phyloP scores from a whole-genome alignment of 148 eudicot genomes.

The Chenopodium quinoa region DNA sequence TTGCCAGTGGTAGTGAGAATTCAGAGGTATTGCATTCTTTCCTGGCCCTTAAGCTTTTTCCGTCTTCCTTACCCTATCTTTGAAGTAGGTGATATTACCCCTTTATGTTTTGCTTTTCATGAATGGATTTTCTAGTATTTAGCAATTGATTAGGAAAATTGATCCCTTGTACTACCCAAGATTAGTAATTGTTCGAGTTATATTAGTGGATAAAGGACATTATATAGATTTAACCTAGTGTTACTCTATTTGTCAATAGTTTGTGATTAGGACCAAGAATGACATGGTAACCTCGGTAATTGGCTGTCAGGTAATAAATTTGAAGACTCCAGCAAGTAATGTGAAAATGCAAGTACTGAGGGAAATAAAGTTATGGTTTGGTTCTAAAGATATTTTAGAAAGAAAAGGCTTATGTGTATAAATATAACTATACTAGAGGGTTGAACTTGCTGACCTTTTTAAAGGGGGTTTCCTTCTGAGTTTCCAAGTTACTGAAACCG shows the following conservation, averaged over 20 bases:
- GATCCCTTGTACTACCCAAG: not conserved
- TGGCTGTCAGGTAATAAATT: not conserved
- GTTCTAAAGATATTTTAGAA: not conserved
- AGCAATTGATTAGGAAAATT: not conserved
- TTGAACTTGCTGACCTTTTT: not conserved
- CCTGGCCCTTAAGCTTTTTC: not conserved
- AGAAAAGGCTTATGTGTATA: not conserved
- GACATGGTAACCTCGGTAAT: not conserved
- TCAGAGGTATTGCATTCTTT: conserved; percentile 55
- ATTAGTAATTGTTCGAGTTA: not conserved
- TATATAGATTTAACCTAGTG: not conserved
- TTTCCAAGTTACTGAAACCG: not conserved
- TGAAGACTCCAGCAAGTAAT: not conserved
- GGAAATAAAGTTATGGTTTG: too few relatives aligned
- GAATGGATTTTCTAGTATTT: not conserved
- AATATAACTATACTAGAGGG: not conserved
- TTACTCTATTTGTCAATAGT: not conserved
- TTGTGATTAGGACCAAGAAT: not conserved
- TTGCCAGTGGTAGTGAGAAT: conserved; percentile 94
- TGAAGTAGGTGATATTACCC: not conserved
- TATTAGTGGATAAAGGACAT: not conserved
- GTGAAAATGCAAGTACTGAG: not conserved
- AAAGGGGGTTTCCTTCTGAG: not conserved
- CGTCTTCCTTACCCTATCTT: not conserved
- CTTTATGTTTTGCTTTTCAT: not conserved